These are phyloP conservation scores for Alternaria arborescens DNA, from an alignment of 2,329 filamentous ascomycete genomes.

Conservation along the genomic window DNA sequence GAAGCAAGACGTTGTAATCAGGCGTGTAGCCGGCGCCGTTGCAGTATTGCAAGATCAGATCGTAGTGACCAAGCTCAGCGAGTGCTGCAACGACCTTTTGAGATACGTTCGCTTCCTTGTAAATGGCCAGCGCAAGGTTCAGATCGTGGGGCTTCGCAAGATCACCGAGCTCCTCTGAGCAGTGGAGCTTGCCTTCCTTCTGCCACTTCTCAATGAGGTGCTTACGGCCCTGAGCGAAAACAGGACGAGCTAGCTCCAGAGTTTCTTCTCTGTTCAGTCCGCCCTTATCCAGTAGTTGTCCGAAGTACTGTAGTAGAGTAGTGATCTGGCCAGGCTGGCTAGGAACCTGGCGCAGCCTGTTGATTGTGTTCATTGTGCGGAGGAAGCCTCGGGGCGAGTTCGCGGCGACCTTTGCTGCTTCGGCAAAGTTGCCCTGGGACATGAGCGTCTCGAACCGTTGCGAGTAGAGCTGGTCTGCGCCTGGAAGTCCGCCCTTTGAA, in stretches of 20 bases:
- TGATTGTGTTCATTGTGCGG: conserved; percentile 92
- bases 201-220: conserved; percentile 98
- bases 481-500: conserved; percentile 89
- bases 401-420: conserved; percentile 94
- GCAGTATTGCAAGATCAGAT: conserved; percentile 93
- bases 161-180: conserved; percentile 95
- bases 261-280: conserved; percentile 92
- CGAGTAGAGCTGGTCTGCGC: conserved; percentile 91
- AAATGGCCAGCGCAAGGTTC: conserved; percentile 85
- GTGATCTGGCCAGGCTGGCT: conserved; percentile 86
- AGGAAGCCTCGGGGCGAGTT: conserved; percentile 97
- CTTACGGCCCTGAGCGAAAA: conserved; percentile 92
- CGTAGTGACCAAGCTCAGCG: conserved; percentile 95
- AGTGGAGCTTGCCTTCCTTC: conserved; percentile 92
- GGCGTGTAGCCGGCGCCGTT: conserved; percentile 86
- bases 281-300: conserved; percentile 95
- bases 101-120: conserved; percentile 87
- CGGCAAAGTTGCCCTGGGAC: conserved; percentile 78
- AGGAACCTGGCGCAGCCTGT: conserved; percentile 89
- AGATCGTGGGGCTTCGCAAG: conserved; percentile 90
- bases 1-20: conserved; percentile 88
- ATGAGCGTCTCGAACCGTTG: conserved; percentile 93
- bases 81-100: conserved; percentile 96
- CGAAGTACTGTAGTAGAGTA: conserved; percentile 95
- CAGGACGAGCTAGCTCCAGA: conserved; percentile 89